phyloP scores from a whole-genome alignment of 164 flowering plant species.

The Magnolia changhungtana region DNA sequence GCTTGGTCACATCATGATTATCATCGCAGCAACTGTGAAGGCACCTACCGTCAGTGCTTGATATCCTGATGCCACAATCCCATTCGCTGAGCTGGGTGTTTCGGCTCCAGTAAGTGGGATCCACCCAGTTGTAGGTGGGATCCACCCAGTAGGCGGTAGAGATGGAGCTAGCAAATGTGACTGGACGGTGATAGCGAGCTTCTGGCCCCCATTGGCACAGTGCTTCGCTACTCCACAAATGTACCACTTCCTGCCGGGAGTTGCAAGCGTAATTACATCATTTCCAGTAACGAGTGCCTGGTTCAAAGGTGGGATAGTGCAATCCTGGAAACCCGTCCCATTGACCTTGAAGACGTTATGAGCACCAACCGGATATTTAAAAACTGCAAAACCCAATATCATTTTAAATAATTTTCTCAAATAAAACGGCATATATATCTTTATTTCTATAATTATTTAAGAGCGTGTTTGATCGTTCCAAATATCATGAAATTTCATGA shows the following conservation, averaged over 20 bases:
- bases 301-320: slow-evolving; percentile 6
- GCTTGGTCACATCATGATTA: not conserved
- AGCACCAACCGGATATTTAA: slow-evolving; percentile 14
- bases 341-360: slow-evolving; percentile 23
- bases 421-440: no score
- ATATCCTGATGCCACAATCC: not conserved
- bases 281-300: slow-evolving; percentile 15
- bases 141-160: not conserved
- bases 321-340: slow-evolving; percentile 10
- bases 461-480: no score
- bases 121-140: no score
- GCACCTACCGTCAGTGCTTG: not conserved
- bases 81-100: not conserved
- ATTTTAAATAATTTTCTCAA: not conserved
- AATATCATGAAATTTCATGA: no score
- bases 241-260: slow-evolving; percentile 26
- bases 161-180: not conserved
- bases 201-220: slow-evolving; percentile 16
- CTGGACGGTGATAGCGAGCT: slow-evolving; percentile 15
- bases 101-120: not conserved
- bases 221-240: slow-evolving; percentile 23
- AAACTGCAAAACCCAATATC: slow-evolving; percentile 10
- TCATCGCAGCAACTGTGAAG: not conserved
- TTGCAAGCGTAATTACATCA: slow-evolving; percentile 10
- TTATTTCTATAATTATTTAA: no score